These are phyloP conservation scores for Lyophyllum atratum DNA, from an alignment of 768 basidiomycete species.

Conservation along the genomic window DNA sequence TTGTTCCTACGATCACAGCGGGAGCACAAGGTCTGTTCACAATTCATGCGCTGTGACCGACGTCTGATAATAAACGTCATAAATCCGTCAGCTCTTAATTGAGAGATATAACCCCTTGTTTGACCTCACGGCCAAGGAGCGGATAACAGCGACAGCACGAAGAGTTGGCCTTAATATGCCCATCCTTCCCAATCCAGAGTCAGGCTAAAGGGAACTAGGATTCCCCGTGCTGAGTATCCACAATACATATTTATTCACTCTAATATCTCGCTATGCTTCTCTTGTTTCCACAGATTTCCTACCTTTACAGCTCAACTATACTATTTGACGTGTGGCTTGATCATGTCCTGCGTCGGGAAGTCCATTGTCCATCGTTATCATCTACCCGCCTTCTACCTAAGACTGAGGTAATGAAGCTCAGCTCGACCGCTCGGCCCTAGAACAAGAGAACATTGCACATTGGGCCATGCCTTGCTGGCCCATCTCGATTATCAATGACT, in stretches of 20 bases:
- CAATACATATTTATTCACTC: neutral
- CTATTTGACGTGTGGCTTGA: too few relatives aligned
- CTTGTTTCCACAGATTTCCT: neutral
- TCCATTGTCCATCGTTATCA: too few relatives aligned
- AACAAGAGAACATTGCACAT: too few relatives aligned
- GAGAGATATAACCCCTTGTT: slow-evolving; percentile 87
- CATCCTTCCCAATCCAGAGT: slow-evolving; percentile 34
- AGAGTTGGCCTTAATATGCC: slow-evolving; percentile 90
- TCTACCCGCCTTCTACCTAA: too few relatives aligned
- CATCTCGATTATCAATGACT: too few relatives aligned
- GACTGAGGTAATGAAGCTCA: too few relatives aligned
- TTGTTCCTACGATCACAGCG: slow-evolving; percentile 75
- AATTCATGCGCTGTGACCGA: neutral
- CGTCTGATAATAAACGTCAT: neutral
- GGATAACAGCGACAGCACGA: slow-evolving; percentile 81
- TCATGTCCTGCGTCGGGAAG: too few relatives aligned
- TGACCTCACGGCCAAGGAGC: slow-evolving; percentile 78
- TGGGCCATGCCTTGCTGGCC: too few relatives aligned
- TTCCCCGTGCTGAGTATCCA: neutral
- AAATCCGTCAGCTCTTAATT: slow-evolving; percentile 58
- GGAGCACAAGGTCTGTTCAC: slow-evolving; percentile 65
- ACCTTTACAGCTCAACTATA: neutral
- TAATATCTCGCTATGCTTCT: neutral
- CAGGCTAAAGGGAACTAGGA: neutral
- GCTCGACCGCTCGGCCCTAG: too few relatives aligned